Evolutionary conservation across 2,329 filamentous ascomycete species (phyloP).

Genomic region (Ceratocystis smalleyi): DNA sequence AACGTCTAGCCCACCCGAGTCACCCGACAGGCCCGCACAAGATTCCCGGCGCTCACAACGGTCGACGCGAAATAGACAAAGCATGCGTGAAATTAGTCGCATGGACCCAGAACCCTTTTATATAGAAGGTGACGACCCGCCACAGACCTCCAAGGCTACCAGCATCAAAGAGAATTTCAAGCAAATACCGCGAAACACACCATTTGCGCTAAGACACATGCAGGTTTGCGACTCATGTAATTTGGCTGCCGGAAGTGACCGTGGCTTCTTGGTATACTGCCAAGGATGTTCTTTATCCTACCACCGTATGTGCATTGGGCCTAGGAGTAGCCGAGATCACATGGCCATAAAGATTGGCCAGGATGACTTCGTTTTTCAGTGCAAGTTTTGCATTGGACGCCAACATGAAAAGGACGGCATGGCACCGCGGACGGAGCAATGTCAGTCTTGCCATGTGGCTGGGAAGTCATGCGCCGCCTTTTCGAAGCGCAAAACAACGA

Average conservation of each 20-base stretch:
- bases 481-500: constrained; percentile 52
- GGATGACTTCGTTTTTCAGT: constrained; percentile 74
- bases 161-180: constrained; percentile 63
- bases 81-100: constrained; percentile 37
- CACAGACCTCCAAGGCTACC: constrained; percentile 36
- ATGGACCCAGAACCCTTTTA: constrained; percentile 45
- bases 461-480: constrained; percentile 63
- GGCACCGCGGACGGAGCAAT: constrained; percentile 56
- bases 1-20: constrained; percentile 19
- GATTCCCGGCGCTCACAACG: constrained; percentile 35
- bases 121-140: constrained; percentile 31
- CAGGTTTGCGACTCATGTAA: constrained; percentile 58
- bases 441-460: constrained; percentile 50
- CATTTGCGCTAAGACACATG: constrained; percentile 55
- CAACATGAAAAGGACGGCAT: constrained; percentile 49
- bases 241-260: constrained; percentile 36
- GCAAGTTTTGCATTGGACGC: constrained; percentile 62
- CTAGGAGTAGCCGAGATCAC: constrained; percentile 62
- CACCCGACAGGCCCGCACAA: constrained; percentile 34
- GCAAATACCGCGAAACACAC: constrained; percentile 33
- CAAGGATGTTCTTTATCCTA: constrained; percentile 80
- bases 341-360: constrained; percentile 70
- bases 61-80: constrained; percentile 23
- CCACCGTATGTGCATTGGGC: constrained; percentile 69
- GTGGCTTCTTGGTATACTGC: constrained; percentile 64